These are phyloP conservation scores for Trichaptum fuscoviolaceum DNA, from an alignment of 768 basidiomycete genomes.

Conservation along the genomic window DNA sequence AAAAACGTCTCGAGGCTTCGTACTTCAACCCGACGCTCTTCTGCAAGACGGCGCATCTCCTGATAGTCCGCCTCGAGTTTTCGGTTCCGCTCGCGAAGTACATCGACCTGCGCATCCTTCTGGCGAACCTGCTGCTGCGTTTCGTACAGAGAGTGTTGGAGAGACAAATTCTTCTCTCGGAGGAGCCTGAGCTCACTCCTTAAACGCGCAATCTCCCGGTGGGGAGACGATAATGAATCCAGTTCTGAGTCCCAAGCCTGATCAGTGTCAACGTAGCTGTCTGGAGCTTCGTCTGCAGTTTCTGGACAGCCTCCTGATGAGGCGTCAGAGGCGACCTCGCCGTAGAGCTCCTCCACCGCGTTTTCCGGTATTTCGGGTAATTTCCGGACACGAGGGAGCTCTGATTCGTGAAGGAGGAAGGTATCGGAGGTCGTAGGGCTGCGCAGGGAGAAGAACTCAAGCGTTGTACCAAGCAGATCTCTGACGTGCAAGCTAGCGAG, in stretches of 20 bases:
- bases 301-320: neutral
- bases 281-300: constrained; percentile 2
- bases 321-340: constrained; percentile 2
- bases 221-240: neutral
- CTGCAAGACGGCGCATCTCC: constrained; percentile 12
- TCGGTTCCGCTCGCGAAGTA: neutral
- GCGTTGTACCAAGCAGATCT: constrained; percentile 47
- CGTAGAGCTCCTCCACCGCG: neutral
- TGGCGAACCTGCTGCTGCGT: neutral
- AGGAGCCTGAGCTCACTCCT: constrained; percentile 4
- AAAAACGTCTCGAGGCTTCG: constrained; percentile 62
- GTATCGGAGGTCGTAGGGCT: constrained; percentile 28
- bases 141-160: neutral
- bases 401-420: neutral
- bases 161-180: neutral
- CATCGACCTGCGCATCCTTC: neutral
- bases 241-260: neutral
- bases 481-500: constrained; percentile 42
- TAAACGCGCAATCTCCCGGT: neutral
- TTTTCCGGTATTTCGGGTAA: constrained; percentile 2
- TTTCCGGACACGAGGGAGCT: neutral
- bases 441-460: constrained; percentile 53
- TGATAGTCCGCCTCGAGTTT: neutral
- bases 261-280: neutral
- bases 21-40: constrained; percentile 54